A percentile compares a stretch with the other conserved stretches of the same genome.
These are phyloP conservation scores for Castanea sativa DNA, from an alignment of 306 rosid species.

Conservation along the genomic window DNA sequence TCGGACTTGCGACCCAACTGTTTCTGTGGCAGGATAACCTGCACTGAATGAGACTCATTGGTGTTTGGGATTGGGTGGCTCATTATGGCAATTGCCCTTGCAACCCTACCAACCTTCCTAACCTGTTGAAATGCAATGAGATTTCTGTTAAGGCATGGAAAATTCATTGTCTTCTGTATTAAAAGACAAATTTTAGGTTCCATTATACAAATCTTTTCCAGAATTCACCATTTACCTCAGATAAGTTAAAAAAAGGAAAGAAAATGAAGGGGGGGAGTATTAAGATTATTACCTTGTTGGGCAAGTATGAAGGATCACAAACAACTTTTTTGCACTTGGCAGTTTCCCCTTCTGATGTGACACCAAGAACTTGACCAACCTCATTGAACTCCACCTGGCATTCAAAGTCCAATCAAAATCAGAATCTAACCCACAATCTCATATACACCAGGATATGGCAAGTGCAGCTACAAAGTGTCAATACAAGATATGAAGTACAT, in stretches of 20 bases:
- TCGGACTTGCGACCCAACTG: constrained; percentile 97
- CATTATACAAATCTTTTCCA: neutral
- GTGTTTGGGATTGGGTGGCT: constrained; percentile 94
- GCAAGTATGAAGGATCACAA: constrained; percentile 95
- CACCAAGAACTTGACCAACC: constrained; percentile 82
- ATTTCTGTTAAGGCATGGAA: constrained; percentile 11
- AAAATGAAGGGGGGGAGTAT: neutral
- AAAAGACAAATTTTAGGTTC: neutral
- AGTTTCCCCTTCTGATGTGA: constrained; percentile 99
- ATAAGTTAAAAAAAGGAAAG: neutral
- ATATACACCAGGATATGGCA: constrained; percentile 16
- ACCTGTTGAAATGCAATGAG: constrained; percentile 56
- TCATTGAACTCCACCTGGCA: constrained; percentile 88
- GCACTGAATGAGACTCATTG: constrained; percentile 79
- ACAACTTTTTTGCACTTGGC: constrained; percentile 93
- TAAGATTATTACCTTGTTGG: constrained; percentile 59
- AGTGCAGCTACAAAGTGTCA: neutral
- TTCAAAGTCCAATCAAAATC: constrained; percentile 21
- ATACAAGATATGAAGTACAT: neutral
- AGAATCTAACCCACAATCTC: neutral
- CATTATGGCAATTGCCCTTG: constrained; percentile 97
- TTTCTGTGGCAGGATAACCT: constrained; percentile 94
- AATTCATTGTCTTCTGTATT: neutral
- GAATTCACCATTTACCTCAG: constrained; percentile 6
- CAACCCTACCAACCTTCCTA: constrained; percentile 93